Evolutionary conservation across 1,284 basidiomycete species (phyloP).

Genomic region (Ganoderma lucidum): DNA sequence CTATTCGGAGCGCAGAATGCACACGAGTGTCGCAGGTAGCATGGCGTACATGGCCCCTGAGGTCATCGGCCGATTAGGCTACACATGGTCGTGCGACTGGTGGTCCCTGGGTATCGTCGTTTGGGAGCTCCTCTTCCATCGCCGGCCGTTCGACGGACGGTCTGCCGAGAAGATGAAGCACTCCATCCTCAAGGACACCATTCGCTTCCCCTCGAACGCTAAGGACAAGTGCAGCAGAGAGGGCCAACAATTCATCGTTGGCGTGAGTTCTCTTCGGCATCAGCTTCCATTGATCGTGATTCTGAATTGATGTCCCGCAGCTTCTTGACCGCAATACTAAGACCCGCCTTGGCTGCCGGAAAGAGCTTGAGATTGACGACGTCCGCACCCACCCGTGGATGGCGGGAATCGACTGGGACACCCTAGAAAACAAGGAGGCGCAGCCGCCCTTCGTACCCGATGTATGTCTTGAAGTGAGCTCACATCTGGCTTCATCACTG

Average conservation of each 20-base stretch:
- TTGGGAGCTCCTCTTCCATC: conserved; percentile 89
- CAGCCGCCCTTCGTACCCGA: conserved; percentile 93
- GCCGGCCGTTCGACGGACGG: conserved; percentile 89
- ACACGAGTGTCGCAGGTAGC: conserved; percentile 94
- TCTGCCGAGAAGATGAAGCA: conserved; percentile 86
- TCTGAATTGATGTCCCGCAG: conserved; percentile 50
- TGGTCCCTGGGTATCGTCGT: conserved; percentile 94
- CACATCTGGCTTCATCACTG: conserved; percentile 21
- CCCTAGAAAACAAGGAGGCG: conserved; percentile 76
- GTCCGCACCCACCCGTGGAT: conserved; percentile 92
- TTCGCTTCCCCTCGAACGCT: conserved; percentile 70
- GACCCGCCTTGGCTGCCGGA: conserved; percentile 84
- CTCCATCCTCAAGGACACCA: conserved; percentile 76
- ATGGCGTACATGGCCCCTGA: conserved; percentile 99
- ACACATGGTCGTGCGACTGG: conserved; percentile 93
- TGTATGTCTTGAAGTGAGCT: conserved; percentile 55
- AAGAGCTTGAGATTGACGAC: conserved; percentile 74
- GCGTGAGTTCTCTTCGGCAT: conserved; percentile 50
- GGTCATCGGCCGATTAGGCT: conserved; percentile 79
- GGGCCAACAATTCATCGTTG: conserved; percentile 48
- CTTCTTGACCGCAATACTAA: conserved; percentile 86
- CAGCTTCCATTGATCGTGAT: conserved; percentile 25
- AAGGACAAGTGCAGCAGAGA: conserved; percentile 47
- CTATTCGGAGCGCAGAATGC: conserved; percentile 85
- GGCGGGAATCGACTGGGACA: conserved; percentile 80